A percentile compares a stretch with the other conserved stretches of the same genome.
These are phyloP conservation scores for Tolypocladium tundrense DNA, from an alignment of 2,329 filamentous ascomycete species.

Conservation along the genomic window DNA sequence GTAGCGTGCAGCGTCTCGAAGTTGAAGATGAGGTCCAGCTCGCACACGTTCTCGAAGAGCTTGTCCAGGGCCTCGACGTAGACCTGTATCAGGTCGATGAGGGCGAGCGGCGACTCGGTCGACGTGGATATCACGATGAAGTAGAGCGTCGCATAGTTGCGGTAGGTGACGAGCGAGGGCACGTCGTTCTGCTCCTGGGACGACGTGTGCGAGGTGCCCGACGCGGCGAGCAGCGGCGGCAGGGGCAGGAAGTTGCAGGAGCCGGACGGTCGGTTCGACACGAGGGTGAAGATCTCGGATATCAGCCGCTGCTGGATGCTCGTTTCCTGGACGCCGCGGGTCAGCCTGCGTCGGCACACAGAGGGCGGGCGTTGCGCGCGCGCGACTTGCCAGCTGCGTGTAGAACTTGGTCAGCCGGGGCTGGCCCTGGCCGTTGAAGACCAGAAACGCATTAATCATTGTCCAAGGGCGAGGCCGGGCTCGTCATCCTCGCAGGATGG, in stretches of 20 bases:
- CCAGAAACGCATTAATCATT: slow-evolving; percentile 98
- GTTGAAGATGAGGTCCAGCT: slow-evolving; percentile 97
- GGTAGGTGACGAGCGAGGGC: slow-evolving; percentile 92
- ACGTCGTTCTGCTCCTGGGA: slow-evolving; percentile 72
- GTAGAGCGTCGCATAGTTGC: slow-evolving; percentile 94
- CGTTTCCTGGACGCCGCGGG: slow-evolving; percentile 58
- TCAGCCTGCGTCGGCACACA: background rate
- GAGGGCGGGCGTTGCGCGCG: background rate
- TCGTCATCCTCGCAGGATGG: background rate
- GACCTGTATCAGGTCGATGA: slow-evolving; percentile 95
- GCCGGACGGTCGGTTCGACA: slow-evolving; percentile 80
- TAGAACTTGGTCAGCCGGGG: slow-evolving; percentile 98
- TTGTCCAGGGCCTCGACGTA: slow-evolving; percentile 94
- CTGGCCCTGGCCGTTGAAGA: slow-evolving; percentile 98
- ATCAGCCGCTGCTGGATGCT: slow-evolving; percentile 95
- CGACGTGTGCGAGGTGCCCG: slow-evolving; percentile 52
- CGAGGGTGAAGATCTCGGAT: slow-evolving; percentile 92
- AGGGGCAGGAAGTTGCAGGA: slow-evolving; percentile 95
- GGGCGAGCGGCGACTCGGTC: slow-evolving; percentile 86
- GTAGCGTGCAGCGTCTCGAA: slow-evolving; percentile 93
- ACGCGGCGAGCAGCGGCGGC: slow-evolving; percentile 52
- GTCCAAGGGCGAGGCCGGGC: slow-evolving; percentile 9
- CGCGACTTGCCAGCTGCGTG: slow-evolving; percentile 65
- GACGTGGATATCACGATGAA: slow-evolving; percentile 97
- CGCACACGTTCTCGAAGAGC: slow-evolving; percentile 96